Evolutionary conservation across 495 filamentous ascomycete genomes (phyloP).

Genomic region (Tuber borchii): DNA sequence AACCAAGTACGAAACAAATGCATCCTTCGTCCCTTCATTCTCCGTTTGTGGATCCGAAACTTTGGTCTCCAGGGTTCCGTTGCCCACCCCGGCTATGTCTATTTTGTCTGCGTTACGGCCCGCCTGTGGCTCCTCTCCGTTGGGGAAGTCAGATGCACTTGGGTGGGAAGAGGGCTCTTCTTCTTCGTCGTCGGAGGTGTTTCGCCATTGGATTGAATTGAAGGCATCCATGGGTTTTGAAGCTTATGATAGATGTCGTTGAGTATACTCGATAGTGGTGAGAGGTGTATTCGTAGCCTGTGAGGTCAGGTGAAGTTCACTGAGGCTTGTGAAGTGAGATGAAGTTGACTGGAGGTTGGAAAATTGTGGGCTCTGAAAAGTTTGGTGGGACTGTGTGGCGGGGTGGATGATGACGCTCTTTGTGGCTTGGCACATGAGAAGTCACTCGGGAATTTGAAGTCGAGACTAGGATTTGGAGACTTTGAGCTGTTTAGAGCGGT

Average conservation of each 20-base stretch:
- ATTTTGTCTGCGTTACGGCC: constrained; percentile 53
- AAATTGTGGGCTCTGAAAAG: not conserved
- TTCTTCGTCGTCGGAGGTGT: constrained; percentile 18
- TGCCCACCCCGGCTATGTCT: constrained; percentile 63
- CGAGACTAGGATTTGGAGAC: not conserved
- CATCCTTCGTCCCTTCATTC: constrained; percentile 94
- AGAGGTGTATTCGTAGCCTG: not conserved
- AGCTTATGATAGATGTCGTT: not conserved
- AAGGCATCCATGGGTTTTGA: constrained; percentile 26
- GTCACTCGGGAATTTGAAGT: not conserved
- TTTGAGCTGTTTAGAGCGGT: not conserved
- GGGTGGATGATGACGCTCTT: not conserved
- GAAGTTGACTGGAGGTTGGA: not conserved
- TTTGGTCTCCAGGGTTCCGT: constrained; percentile 73
- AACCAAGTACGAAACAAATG: constrained; percentile 90
- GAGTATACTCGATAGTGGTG: not conserved
- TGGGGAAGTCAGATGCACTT: constrained; percentile 10
- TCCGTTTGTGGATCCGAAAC: constrained; percentile 82
- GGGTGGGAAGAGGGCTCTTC: constrained; percentile 30
- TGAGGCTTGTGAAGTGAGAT: not conserved
- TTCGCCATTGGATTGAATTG: constrained; percentile 33
- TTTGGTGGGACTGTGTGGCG: not conserved
- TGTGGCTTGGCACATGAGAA: not conserved
- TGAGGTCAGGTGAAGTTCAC: not conserved
- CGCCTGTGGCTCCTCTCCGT: constrained; percentile 48